phyloP scores from a whole-genome alignment of 768 basidiomycete genomes.

The Mrakia hoshinonis region DNA sequence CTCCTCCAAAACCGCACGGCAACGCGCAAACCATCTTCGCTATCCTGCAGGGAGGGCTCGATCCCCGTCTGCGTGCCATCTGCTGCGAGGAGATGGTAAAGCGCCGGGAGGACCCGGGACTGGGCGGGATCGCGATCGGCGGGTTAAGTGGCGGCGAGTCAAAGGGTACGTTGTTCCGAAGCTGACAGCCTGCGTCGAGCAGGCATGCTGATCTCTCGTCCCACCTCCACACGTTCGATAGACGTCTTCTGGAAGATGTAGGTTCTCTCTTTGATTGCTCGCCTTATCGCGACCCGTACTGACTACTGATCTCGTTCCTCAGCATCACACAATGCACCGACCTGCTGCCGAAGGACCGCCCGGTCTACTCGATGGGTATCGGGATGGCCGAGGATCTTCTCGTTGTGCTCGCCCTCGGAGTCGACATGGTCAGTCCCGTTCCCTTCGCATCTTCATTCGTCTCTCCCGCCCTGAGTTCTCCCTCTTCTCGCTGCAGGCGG shows the following conservation, averaged over 20 bases:
- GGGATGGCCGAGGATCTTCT: conserved; percentile 88
- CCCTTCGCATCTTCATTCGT: not conserved
- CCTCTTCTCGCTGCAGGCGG: conserved; percentile 50
- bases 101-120: conserved; percentile 62
- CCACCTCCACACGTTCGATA: conserved; percentile 36
- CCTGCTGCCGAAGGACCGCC: conserved; percentile 59
- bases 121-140: conserved; percentile 62
- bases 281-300: not conserved
- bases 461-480: not conserved
- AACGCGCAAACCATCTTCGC: conserved; percentile 79
- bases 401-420: conserved; percentile 81
- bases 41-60: conserved; percentile 81
- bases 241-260: conserved; percentile 81
- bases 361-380: conserved; percentile 74
- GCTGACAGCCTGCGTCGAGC: not conserved
- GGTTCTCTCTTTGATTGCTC: conserved; percentile 32
- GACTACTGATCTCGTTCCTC: not conserved
- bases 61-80: conserved; percentile 58
- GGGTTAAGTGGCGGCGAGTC: conserved; percentile 85
- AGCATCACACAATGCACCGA: conserved; percentile 73
- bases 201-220: not conserved
- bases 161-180: conserved; percentile 54
- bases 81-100: conserved; percentile 76
- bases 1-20: conserved; percentile 49
- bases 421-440: conserved; percentile 64